phyloP scores from a whole-genome alignment of 176 grass and related monocot species.

The Raddia distichophylla region DNA sequence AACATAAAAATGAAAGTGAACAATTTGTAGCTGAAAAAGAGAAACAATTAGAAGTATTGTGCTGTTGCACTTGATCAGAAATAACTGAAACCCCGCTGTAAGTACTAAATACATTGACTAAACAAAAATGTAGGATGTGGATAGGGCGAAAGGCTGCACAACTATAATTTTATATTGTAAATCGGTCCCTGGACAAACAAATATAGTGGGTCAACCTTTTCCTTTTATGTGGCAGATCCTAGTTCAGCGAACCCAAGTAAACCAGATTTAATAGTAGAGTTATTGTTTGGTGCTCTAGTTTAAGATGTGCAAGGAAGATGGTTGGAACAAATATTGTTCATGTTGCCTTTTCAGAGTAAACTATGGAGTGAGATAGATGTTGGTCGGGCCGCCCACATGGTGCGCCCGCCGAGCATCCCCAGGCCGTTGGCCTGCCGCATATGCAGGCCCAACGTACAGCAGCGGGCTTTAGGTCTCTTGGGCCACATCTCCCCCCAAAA shows the following conservation, averaged over 20 bases:
- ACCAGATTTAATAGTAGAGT: background rate
- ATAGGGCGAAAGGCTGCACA: background rate
- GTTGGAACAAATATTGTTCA: background rate
- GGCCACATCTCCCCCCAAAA: too few relatives aligned
- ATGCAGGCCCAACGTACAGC: too few relatives aligned
- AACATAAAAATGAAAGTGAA: background rate
- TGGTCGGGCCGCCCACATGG: too few relatives aligned
- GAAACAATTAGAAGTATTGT: background rate
- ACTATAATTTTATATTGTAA: background rate
- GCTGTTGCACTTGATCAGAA: background rate
- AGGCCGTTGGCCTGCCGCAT: too few relatives aligned
- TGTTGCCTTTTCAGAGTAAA: constrained; percentile 6
- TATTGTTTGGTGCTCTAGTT: background rate
- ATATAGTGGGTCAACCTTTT: background rate
- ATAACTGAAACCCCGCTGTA: background rate
- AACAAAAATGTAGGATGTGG: background rate
- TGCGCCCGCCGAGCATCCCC: too few relatives aligned
- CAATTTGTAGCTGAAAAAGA: background rate
- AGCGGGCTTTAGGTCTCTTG: too few relatives aligned
- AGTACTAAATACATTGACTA: constrained; percentile 13
- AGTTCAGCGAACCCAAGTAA: background rate
- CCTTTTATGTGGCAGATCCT: background rate
- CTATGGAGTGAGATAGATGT: too few relatives aligned
- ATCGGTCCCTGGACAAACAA: background rate
- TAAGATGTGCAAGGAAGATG: background rate